phyloP scores from a whole-genome alignment of 2,329 filamentous ascomycete genomes.

The Xylariaceae sp. region DNA sequence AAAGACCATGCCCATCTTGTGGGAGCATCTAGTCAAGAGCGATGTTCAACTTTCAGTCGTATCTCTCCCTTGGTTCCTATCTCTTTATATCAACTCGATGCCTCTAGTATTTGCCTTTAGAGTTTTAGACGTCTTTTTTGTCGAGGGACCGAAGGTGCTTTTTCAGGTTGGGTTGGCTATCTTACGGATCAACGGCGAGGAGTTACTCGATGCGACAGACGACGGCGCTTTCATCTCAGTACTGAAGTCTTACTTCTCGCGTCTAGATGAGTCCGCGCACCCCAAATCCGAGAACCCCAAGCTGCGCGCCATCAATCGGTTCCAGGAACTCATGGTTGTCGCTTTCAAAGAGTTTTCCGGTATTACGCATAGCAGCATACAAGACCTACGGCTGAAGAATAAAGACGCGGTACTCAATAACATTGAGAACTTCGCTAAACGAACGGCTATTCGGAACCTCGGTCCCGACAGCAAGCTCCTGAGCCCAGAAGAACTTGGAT shows the following conservation, averaged over 20 bases:
- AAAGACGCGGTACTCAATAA: slow-evolving; percentile 94
- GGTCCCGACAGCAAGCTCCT: slow-evolving; percentile 95
- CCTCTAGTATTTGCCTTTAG: slow-evolving; percentile 96
- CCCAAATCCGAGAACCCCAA: slow-evolving; percentile 96
- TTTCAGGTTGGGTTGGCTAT: slow-evolving; percentile 99
- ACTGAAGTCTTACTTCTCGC: slow-evolving; percentile 91
- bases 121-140: slow-evolving; percentile 96
- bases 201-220: slow-evolving; percentile 89
- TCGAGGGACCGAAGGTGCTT: slow-evolving; percentile 95
- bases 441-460: slow-evolving; percentile 93
- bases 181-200: slow-evolving; percentile 93
- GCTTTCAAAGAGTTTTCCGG: slow-evolving; percentile 98
- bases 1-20: slow-evolving; percentile 97
- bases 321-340: slow-evolving; percentile 98
- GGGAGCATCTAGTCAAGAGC: slow-evolving; percentile 96
- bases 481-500: slow-evolving; percentile 82
- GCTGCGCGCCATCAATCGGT: slow-evolving; percentile 88
- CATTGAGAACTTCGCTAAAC: slow-evolving; percentile 96
- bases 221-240: slow-evolving; percentile 97
- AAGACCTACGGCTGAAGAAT: slow-evolving; percentile 87
- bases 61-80: slow-evolving; percentile 96
- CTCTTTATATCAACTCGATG: slow-evolving; percentile 99
- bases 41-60: slow-evolving; percentile 98
- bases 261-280: slow-evolving; percentile 93
- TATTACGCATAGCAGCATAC: slow-evolving; percentile 92